phyloP scores from a whole-genome alignment of 495 filamentous ascomycete species.

The Aspergillus conjunctus region DNA sequence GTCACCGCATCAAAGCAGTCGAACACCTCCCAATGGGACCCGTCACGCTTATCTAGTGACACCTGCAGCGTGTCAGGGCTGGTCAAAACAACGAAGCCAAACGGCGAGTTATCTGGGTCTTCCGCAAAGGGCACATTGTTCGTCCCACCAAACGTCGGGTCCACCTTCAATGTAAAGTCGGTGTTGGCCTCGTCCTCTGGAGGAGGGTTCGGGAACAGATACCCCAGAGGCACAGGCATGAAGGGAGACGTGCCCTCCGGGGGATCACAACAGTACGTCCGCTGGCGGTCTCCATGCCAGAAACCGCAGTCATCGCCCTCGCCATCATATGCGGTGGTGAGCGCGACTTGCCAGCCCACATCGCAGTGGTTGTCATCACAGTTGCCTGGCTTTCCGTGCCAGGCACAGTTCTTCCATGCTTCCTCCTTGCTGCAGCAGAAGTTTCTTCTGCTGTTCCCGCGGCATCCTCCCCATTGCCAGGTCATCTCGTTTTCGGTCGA shows the following conservation, averaged over 20 bases:
- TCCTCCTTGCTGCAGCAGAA: background rate
- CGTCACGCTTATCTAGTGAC: conserved; percentile 14
- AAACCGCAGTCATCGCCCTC: conserved; percentile 3
- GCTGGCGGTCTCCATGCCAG: background rate
- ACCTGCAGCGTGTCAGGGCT: background rate
- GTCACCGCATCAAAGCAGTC: conserved; percentile 9
- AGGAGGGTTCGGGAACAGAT: conserved; percentile 2
- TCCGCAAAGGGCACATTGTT: background rate
- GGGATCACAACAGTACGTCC: conserved; percentile 7
- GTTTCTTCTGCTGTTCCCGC: background rate
- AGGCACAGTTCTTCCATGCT: conserved; percentile 8
- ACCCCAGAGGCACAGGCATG: conserved; percentile 4
- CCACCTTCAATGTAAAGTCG: conserved; percentile 4
- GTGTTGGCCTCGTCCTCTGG: background rate
- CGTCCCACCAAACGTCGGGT: conserved; percentile 2
- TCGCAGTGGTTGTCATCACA: conserved; percentile 12
- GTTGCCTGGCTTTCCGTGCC: conserved; percentile 7
- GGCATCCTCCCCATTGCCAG: background rate
- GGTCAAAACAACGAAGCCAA: conserved; percentile 10
- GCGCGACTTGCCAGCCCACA: background rate
- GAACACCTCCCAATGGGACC: conserved; percentile 14
- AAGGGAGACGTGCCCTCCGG: conserved; percentile 6
- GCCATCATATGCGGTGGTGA: background rate
- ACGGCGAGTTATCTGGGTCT: conserved; percentile 7
- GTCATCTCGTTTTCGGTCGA: conserved; percentile 5